Percentiles rank a stretch among this genome's conserved stretches.
These are phyloP conservation scores for Apostasia shenzhenica DNA, from an alignment of 106 monocot species.

Conservation along the genomic window DNA sequence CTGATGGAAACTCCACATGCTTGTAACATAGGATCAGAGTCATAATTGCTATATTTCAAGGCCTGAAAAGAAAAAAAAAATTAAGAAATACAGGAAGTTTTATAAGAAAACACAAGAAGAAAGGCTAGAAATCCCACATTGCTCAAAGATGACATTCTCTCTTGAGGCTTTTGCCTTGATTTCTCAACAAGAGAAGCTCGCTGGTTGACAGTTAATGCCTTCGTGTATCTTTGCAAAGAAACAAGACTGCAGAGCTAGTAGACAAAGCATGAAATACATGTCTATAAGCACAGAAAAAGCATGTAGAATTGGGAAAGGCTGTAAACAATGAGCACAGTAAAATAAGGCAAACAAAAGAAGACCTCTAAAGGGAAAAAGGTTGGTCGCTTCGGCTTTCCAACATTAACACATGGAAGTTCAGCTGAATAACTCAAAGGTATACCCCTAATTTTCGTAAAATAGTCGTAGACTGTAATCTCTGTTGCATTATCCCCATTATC, in stretches of 20 bases:
- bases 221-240: slow-evolving; percentile 84
- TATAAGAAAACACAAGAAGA: background rate
- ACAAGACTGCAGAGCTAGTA: slow-evolving; percentile 67
- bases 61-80: slow-evolving; percentile 29
- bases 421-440: slow-evolving; percentile 46
- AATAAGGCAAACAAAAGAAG: background rate
- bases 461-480: slow-evolving; percentile 77
- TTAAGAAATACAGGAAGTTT: background rate
- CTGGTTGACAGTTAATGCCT: slow-evolving; percentile 65
- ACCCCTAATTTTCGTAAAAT: slow-evolving; percentile 45
- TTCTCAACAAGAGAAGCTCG: slow-evolving; percentile 92
- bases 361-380: slow-evolving; percentile 91
- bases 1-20: slow-evolving; percentile 67
- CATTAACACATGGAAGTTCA: slow-evolving; percentile 79
- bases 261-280: slow-evolving; percentile 1
- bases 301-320: background rate
- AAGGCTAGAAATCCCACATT: slow-evolving; percentile 28
- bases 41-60: slow-evolving; percentile 59
- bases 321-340: background rate
- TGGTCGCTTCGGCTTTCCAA: slow-evolving; percentile 88
- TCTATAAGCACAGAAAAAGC: too few species aligned
- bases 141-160: slow-evolving; percentile 64
- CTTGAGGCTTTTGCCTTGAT: slow-evolving; percentile 91
- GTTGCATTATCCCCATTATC: slow-evolving; percentile 23
- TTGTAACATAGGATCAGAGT: slow-evolving; percentile 66